These are phyloP conservation scores for Stenogyne calaminthoides DNA, from an alignment of 305 asterid genomes.

Conservation along the genomic window DNA sequence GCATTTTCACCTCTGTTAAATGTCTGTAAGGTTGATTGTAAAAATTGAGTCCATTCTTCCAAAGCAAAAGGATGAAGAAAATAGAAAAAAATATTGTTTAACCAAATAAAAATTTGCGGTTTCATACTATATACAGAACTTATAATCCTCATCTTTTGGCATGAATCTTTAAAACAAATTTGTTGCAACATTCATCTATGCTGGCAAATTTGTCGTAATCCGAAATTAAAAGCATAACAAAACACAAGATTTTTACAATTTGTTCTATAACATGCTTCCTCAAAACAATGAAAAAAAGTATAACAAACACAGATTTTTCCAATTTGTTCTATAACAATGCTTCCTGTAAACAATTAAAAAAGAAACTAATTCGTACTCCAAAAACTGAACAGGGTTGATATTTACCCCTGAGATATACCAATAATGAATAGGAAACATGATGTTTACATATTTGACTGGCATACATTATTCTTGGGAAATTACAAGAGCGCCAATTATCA, in stretches of 20 bases:
- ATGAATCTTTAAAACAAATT: no score
- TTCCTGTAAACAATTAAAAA: not conserved
- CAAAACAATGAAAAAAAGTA: not conserved
- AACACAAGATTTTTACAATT: not conserved
- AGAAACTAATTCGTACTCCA: not conserved
- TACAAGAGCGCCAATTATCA: conserved; percentile 34
- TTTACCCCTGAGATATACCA: not conserved
- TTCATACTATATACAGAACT: no score
- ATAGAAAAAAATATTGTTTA: not conserved
- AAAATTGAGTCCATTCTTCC: no score
- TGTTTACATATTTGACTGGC: not conserved
- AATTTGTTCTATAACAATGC: not conserved
- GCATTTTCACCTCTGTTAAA: no score
- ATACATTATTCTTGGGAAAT: conserved; percentile 22
- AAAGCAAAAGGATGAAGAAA: not conserved
- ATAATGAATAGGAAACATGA: conserved; percentile 7
- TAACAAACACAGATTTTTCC: not conserved
- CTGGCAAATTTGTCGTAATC: not conserved
- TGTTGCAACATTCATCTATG: no score
- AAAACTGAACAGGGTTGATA: not conserved
- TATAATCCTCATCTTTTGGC: no score
- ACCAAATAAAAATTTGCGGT: not conserved
- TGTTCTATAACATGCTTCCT: not conserved
- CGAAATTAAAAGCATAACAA: not conserved
- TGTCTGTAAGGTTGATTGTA: no score